Conservation (phyloP, 2,329 filamentous ascomycete species). For the Triangularia verruculosa region DNA sequence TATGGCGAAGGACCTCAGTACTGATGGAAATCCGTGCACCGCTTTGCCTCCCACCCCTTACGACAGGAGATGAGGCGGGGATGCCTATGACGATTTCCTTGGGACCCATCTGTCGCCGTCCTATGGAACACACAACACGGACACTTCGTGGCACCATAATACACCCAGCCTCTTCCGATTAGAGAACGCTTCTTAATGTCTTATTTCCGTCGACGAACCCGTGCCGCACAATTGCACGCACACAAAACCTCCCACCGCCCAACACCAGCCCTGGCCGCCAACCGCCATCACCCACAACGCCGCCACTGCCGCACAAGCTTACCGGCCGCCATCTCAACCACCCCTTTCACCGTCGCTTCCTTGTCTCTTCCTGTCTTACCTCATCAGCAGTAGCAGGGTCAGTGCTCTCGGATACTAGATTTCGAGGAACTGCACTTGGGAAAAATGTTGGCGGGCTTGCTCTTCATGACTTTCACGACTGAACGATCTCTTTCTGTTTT, state of each 20-base stretch:
- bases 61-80: conserved; percentile 35
- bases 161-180: conserved; percentile 7
- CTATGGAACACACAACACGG: neutral
- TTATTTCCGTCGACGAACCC: neutral
- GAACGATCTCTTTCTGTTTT: neutral
- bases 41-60: conserved; percentile 42
- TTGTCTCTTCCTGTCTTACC: neutral
- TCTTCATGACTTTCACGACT: neutral
- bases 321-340: conserved; percentile 1
- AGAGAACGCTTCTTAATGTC: conserved; percentile 1
- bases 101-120: neutral
- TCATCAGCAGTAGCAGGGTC: neutral
- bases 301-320: conserved; percentile 4
- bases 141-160: conserved; percentile 2
- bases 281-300: neutral
- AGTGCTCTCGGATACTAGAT: neutral
- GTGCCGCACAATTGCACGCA: conserved; percentile 16
- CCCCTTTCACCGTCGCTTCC: neutral
- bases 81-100: conserved; percentile 4
- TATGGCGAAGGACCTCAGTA: conserved; percentile 44
- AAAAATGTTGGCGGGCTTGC: neutral
- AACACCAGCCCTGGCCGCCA: neutral
- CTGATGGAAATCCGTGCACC: conserved; percentile 47
- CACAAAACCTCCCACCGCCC: neutral
- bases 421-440: neutral